phyloP scores from a whole-genome alignment of 257 asterid species.

The Solanum gracilifrons region DNA sequence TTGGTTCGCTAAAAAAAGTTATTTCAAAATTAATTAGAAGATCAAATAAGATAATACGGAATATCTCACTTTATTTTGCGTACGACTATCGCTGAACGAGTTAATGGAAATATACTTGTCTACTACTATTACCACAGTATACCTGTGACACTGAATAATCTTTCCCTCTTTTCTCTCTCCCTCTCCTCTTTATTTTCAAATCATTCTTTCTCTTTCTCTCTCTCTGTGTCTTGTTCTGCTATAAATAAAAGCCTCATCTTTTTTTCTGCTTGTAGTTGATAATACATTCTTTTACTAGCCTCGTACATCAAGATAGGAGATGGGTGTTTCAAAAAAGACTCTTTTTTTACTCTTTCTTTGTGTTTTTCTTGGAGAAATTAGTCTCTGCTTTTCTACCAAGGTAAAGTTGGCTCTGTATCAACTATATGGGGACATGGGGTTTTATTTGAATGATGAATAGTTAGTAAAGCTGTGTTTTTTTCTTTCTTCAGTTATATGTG shows the following conservation, averaged over 20 bases:
- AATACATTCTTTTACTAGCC: background rate
- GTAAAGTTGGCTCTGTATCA: constrained; percentile 14
- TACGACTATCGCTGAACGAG: no score
- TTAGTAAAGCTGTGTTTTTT: background rate
- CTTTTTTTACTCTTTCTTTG: constrained; percentile 22
- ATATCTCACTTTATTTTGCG: no score
- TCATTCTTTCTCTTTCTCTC: background rate
- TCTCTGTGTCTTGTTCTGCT: background rate
- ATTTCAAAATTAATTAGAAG: no score
- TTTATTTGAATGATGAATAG: background rate
- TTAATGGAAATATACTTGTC: background rate
- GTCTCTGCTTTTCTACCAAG: constrained; percentile 58
- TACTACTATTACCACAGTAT: background rate
- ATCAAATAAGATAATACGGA: no score
- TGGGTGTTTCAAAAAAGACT: constrained; percentile 12
- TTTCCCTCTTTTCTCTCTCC: background rate
- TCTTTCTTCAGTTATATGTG: constrained; percentile 58
- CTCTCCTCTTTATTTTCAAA: constrained; percentile 9
- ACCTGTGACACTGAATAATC: background rate
- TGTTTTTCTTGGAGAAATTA: constrained; percentile 25
- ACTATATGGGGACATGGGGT: background rate
- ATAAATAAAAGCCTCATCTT: constrained; percentile 9
- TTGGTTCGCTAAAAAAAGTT: background rate
- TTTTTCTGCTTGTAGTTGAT: background rate
- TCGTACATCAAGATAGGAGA: constrained; percentile 24